phyloP scores from a whole-genome alignment of 2,329 filamentous ascomycete species.

The Xylaria sp. region DNA sequence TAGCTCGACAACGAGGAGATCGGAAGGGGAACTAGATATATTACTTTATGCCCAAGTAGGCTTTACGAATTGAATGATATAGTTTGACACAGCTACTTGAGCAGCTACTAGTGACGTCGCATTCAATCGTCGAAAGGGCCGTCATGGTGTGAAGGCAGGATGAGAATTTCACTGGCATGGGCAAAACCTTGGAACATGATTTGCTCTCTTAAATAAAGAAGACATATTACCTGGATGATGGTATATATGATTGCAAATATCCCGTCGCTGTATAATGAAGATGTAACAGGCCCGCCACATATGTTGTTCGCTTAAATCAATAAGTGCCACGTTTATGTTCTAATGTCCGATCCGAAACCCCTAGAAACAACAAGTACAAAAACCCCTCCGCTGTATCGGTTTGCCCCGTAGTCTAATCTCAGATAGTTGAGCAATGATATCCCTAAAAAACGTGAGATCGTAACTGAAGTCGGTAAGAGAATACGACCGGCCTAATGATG shows the following conservation, averaged over 20 bases:
- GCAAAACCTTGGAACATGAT: neutral
- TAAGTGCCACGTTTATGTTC: neutral
- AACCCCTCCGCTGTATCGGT: neutral
- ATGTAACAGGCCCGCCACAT: neutral
- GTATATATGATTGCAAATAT: neutral
- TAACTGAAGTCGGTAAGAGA: neutral
- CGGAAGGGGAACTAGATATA: neutral
- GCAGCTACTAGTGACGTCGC: neutral
- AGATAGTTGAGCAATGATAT: neutral
- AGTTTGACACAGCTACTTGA: neutral
- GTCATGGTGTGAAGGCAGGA: no score
- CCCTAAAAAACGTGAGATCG: neutral
- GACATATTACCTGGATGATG: neutral
- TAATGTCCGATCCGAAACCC: neutral
- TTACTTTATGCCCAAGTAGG: neutral
- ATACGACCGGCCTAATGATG: neutral
- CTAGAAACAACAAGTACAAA: neutral
- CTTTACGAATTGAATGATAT: constrained; percentile 17
- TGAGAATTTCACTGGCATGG: no score
- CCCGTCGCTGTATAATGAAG: neutral
- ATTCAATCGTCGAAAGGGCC: no score
- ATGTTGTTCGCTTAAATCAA: neutral
- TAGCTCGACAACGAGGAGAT: neutral
- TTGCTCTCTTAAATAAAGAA: neutral
- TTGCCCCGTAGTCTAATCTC: neutral